Evolutionary conservation across 2,329 filamentous ascomycete species (phyloP).

Genomic region (Grosmannia huntii): DNA sequence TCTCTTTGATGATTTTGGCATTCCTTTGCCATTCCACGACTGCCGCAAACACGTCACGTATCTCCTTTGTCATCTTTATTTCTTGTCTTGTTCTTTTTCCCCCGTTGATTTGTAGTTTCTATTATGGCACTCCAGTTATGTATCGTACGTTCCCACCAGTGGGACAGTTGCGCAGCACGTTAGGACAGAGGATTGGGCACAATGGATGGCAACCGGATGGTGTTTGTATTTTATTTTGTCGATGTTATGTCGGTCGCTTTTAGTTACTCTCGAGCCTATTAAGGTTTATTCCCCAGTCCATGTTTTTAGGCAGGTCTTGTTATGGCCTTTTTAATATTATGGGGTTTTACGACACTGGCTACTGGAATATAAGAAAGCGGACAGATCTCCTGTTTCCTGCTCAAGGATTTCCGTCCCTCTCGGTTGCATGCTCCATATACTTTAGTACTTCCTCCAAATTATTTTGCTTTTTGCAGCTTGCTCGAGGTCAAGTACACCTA

Average conservation of each 20-base stretch:
- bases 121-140: not conserved
- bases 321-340: not conserved
- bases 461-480: not conserved
- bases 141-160: not conserved
- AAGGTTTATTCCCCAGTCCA: too few relatives aligned
- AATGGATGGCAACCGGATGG: not conserved
- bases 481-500: not conserved
- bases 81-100: not conserved
- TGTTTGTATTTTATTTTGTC: not conserved
- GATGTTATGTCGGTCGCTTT: not conserved
- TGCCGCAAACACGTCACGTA: not conserved
- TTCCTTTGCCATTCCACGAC: not conserved
- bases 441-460: not conserved
- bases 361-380: not conserved
- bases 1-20: constrained; percentile 13
- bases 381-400: not conserved
- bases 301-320: too few relatives aligned
- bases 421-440: not conserved
- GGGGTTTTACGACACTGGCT: not conserved
- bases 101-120: not conserved
- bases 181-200: not conserved
- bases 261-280: not conserved
- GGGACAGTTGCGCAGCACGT: not conserved
- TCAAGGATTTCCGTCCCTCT: not conserved
- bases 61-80: not conserved